These are phyloP conservation scores for Sugiyamaella castrensis DNA, from an alignment of 1,139 yeast species.

Conservation along the genomic window DNA sequence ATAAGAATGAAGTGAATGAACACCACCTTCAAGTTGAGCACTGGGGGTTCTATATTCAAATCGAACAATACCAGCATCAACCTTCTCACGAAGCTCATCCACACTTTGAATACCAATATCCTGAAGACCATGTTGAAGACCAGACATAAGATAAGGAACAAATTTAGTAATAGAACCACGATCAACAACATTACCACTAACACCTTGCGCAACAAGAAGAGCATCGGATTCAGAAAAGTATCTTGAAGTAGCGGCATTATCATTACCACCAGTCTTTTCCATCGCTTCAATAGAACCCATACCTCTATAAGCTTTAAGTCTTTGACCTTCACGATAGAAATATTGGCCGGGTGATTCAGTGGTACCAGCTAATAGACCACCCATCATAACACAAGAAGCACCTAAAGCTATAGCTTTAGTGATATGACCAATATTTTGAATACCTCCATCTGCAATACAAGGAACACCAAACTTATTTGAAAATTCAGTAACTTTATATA, in stretches of 20 bases:
- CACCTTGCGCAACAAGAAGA: constrained; percentile 99
- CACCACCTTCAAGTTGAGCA: constrained; percentile 99
- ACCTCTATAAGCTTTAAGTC: constrained; percentile 97
- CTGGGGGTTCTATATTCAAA: constrained; percentile 98
- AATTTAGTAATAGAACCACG: constrained; percentile 94
- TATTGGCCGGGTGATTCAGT: constrained; percentile 98
- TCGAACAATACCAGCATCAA: constrained; percentile 69
- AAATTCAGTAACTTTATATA: constrained; percentile 80
- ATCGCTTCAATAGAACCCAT: constrained; percentile 99
- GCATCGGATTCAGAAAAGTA: constrained; percentile 94
- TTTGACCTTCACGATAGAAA: constrained; percentile 96
- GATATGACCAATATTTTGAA: constrained; percentile 97
- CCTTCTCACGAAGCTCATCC: constrained; percentile 59
- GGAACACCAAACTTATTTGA: constrained; percentile 90
- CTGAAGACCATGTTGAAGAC: constrained; percentile 98
- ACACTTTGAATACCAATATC: constrained; percentile 87
- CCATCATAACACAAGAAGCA: constrained; percentile 99
- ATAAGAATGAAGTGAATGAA: constrained; percentile 91
- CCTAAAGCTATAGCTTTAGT: constrained; percentile 96
- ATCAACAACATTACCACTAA: constrained; percentile 93
- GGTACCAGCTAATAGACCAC: constrained; percentile 98
- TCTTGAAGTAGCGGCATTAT: constrained; percentile 97
- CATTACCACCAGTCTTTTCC: constrained; percentile 84
- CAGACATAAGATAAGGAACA: constrained; percentile 89
- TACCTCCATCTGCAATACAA: constrained; percentile 99